Evolutionary conservation across 345 rosid species (phyloP).

Genomic region (Lepidium didymum): DNA sequence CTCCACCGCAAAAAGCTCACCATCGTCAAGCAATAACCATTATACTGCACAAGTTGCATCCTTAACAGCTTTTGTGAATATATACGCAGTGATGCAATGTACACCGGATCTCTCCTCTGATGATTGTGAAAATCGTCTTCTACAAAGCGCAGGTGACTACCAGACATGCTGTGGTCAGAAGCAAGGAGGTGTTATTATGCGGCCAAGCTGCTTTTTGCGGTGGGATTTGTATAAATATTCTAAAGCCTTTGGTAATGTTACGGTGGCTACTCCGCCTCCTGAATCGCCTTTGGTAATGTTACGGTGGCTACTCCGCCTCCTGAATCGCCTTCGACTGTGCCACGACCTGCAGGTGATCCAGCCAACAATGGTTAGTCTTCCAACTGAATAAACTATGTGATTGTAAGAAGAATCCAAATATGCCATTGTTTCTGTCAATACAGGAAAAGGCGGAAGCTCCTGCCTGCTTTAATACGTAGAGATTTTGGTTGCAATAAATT

Average conservation of each 20-base stretch:
- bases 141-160: background rate
- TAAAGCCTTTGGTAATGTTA: conserved; percentile 4
- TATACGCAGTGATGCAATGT: conserved; percentile 15
- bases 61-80: background rate
- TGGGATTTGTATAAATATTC: conserved; percentile 16
- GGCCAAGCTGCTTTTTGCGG: conserved; percentile 23
- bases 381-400: background rate
- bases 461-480: too few species aligned
- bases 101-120: background rate
- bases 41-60: background rate
- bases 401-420: background rate
- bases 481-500: too few species aligned
- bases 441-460: too few species aligned
- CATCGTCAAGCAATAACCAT: background rate
- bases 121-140: conserved; percentile 7
- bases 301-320: background rate
- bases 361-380: conserved; percentile 1
- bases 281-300: too few species aligned
- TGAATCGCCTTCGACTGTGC: background rate
- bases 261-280: background rate
- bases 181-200: conserved; percentile 3
- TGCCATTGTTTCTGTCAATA: background rate
- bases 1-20: background rate
- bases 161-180: background rate
- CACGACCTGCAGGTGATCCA: background rate